Base-by-base conservation (phyloP, 805 yeast species). In the Myxozyma neglecta region DNA sequence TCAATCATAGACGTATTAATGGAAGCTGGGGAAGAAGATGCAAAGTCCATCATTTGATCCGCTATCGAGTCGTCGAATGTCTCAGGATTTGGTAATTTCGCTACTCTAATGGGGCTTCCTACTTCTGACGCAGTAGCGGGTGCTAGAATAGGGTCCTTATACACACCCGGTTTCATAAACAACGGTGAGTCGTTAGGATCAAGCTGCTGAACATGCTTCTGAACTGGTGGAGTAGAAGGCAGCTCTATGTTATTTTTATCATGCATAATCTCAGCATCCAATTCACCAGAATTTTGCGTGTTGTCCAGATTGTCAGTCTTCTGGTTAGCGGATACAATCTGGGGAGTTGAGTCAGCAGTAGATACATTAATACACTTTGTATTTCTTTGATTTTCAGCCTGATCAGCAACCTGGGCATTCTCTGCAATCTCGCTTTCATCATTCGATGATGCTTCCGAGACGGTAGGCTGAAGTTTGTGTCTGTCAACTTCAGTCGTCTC, bases 21-120 rank as follows among this genome's bases (percentile, higher is more conserved):
- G n/a, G 49, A 24, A 13, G 29, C 14, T 8, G 55, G 56, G 3
- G 56, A 50, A 7, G 65, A 37, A 43, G 50, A 6, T 6, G 18
- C 32, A 39, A 14, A 50, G 14, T 50, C 39, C 32, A 61, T 58
- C 32, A 57, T 34, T 37, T 56, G 60, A n/a, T 56, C 57, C 11
- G 50, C 34, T 24, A 39, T 50, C 6, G 29, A 34, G 5, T 8
- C 24, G 5, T 43, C 44, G 16, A 36, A 36, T 4, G 36, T 14
- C 11, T 47, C 40, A 2, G 45, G 47, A n/a, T 29, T 47, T 10
- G 40, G 32, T 18, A 40, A 40, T 9, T 6, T 9, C 29, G 42
- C 46, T 5, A 48, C 42, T 8, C 53, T 39, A 9, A 56, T 35
- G 14, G 59, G 59, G 18, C 48, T 56, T 24, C 39, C 42, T 47